Base-by-base conservation (phyloP, 768 basidiomycete genomes). In the Pleurotus giganteus region DNA sequence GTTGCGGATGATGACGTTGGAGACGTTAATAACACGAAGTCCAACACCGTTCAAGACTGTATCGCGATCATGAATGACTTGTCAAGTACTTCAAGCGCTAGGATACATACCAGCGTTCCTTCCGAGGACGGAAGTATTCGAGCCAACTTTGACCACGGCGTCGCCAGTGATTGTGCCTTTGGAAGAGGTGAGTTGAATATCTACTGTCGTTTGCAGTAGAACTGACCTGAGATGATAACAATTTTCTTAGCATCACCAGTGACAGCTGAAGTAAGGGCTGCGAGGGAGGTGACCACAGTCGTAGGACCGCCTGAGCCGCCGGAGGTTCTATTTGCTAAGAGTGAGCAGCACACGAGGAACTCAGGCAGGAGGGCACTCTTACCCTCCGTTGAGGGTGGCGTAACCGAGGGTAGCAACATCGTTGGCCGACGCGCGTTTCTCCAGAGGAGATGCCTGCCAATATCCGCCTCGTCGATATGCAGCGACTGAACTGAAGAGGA, bases 1-100 rank as follows among this genome's bases (percentile, higher is more conserved):
- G 58, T 79, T 79, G 28, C 78, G 72, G 57, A 79, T 72, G 63
- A 79, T 79, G 50, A 79, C 77, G 54, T 79, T 79, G 32, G 55
- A 62, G 37, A 69, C 71, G 41, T 73, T 60, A 46, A 76, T 56
- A 29, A 78, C 76, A 43, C 77, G 76, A 28, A 79, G 67, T 1
- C 78, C 78, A 57, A 79, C 69, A 42, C 77, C 77, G 39, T 65
- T 64, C 49, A 79, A 74, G 21, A 73, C 76, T 78, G 39, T 32
- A 36, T 4, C 46, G 27, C 37, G 4, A 7, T n/a, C 12, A 53
- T 31, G 32, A 29, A 52, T 6, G 15, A 5, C 29, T 21, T 27
- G 4, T 42, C 31, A 55, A 12, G 24, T 2, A 27, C 21, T 31
- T 26, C 19, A 45, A 27, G 34, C 4, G 41, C 27, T 56, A 12